These are phyloP conservation scores for Gentiana macrophylla DNA, from an alignment of 257 asterid genomes.

Conservation along the genomic window DNA sequence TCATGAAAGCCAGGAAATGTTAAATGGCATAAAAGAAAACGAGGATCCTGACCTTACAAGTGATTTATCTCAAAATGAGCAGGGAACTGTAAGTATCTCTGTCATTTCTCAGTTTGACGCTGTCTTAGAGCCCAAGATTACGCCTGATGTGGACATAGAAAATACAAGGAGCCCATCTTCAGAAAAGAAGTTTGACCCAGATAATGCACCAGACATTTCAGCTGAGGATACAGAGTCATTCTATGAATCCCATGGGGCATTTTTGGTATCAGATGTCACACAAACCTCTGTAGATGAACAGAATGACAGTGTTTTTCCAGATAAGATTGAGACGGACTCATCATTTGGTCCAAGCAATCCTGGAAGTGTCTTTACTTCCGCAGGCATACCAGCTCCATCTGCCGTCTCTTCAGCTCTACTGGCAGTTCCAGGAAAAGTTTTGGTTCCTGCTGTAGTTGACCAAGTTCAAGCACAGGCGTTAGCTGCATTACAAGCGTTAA, in stretches of 20 bases:
- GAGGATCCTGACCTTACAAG: constrained; percentile 17
- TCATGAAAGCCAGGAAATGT: constrained; percentile 20
- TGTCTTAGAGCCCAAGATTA: constrained; percentile 28
- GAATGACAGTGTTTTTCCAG: constrained; percentile 27
- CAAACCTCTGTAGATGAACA: constrained; percentile 32
- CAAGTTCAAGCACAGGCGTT: constrained; percentile 82
- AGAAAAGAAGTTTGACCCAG: constrained; percentile 16
- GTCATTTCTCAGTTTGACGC: constrained; percentile 26
- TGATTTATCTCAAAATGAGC: constrained; percentile 35
- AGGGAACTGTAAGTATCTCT: constrained; percentile 13
- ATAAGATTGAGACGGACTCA: constrained; percentile 28
- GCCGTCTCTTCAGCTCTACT: constrained; percentile 64
- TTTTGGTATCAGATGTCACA: constrained; percentile 22
- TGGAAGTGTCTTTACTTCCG: constrained; percentile 52
- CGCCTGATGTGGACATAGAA: constrained; percentile 26
- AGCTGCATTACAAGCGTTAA: constrained; percentile 82
- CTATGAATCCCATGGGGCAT: constrained; percentile 23
- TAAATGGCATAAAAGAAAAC: constrained; percentile 23
- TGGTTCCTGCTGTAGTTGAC: constrained; percentile 92
- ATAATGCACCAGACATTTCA: constrained; percentile 19
- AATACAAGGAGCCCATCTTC: constrained; percentile 26
- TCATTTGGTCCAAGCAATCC: constrained; percentile 31
- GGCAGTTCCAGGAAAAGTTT: constrained; percentile 74
- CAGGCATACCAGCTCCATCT: constrained; percentile 96
- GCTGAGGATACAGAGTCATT: constrained; percentile 28